Conservation (phyloP, 108 stramenopile genomes). For the Skeletonema potamos region DNA sequence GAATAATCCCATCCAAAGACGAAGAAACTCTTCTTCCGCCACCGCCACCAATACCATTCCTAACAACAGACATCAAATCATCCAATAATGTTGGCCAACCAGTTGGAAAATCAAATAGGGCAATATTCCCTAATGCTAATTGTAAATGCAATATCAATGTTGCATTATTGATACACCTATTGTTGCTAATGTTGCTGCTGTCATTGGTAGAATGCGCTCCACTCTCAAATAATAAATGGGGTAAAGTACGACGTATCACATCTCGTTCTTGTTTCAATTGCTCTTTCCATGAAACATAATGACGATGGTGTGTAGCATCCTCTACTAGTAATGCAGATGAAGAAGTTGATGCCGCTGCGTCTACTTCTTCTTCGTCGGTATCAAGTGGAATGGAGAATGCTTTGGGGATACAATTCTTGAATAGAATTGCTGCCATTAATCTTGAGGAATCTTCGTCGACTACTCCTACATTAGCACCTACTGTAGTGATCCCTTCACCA, state of each 20-base stretch:
- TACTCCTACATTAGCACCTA: background rate
- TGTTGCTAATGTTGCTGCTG: background rate
- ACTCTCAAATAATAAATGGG: background rate
- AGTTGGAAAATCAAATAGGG: conserved; percentile 28
- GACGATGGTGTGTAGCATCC: background rate
- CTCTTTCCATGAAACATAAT: background rate
- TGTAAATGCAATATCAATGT: conserved; percentile 14
- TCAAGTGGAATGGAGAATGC: background rate
- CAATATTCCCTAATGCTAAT: conserved; percentile 19
- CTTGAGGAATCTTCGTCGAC: background rate
- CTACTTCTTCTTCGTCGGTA: background rate
- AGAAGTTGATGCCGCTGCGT: background rate
- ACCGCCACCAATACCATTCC: background rate
- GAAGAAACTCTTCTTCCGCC: too few species aligned
- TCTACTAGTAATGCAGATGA: background rate
- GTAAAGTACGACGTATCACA: background rate
- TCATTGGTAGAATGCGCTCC: background rate
- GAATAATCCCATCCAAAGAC: conserved; percentile 1
- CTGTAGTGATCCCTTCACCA: too few species aligned
- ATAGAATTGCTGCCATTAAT: conserved; percentile 28
- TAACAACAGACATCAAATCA: conserved; percentile 19
- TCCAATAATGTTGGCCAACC: conserved; percentile 28
- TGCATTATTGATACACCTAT: background rate
- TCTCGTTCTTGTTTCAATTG: background rate
- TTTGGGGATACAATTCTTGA: conserved; percentile 29